These are phyloP conservation scores for Penicillium turbatum DNA, from an alignment of 495 filamentous ascomycete species.

Conservation along the genomic window DNA sequence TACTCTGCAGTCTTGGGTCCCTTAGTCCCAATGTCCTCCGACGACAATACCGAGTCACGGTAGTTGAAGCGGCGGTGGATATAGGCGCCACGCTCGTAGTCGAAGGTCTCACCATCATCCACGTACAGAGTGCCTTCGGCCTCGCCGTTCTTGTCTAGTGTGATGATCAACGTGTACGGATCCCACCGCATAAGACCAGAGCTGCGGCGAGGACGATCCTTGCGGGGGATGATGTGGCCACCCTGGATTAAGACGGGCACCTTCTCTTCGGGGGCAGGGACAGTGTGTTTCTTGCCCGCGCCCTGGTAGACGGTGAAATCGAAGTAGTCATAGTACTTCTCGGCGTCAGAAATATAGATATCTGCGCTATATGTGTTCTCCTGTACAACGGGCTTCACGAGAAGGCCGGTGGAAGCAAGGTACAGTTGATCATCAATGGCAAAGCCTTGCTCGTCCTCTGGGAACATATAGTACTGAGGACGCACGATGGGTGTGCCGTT, in stretches of 20 bases:
- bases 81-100: constrained; percentile 78
- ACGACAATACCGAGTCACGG: constrained; percentile 52
- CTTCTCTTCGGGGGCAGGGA: constrained; percentile 75
- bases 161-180: constrained; percentile 85
- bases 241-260: constrained; percentile 88
- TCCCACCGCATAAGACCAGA: constrained; percentile 88
- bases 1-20: constrained; percentile 66
- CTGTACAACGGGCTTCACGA: constrained; percentile 80
- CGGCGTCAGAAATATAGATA: constrained; percentile 81
- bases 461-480: constrained; percentile 88
- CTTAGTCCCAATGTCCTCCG: constrained; percentile 42
- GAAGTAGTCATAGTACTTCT: constrained; percentile 93
- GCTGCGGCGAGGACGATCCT: constrained; percentile 79
- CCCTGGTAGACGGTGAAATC: constrained; percentile 71
- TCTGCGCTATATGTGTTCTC: constrained; percentile 68
- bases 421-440: constrained; percentile 92
- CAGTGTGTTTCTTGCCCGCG: constrained; percentile 58
- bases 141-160: constrained; percentile 62
- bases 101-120: constrained; percentile 91
- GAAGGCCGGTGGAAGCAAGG: constrained; percentile 75
- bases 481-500: constrained; percentile 83
- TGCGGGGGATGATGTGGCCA: constrained; percentile 85
- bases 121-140: constrained; percentile 83
- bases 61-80: constrained; percentile 76
- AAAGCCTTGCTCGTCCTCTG: constrained; percentile 79